Evolutionary conservation across 2,329 filamentous ascomycete species (phyloP), one percentile per base, ranked within the genome.

Genomic region (Sphaerostilbella broomeana): DNA sequence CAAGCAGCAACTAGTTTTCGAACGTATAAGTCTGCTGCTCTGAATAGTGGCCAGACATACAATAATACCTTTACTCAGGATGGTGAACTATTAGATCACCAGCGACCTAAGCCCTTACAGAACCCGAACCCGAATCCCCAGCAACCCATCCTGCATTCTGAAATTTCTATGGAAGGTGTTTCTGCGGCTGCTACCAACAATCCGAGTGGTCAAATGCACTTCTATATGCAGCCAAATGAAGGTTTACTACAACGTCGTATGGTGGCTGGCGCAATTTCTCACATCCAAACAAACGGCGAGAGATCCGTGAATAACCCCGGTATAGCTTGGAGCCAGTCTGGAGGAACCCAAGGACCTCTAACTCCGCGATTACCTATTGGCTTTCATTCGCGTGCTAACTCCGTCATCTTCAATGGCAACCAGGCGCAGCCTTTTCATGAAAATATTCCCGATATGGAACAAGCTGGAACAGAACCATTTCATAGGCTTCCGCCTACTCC

Each of bases 191-290:
- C 41, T 6, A 13, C 11, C 3, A 38, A 20, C n/a, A 11, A 13
- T 10, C 11, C 17, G 17, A n/a, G 19, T 7, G 29, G 31, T 11
- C 32, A 22, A 11, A 13, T 19, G 13, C 27, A 36, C 24, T 36
- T 40, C 31, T 39, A 35, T 32, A 33, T 40, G 31, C 36, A 36
- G 20, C 41, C 36, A n/a, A 32, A 43, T 19, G 33, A 43, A 18
- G 27, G 12, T 8, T 34, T 35, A 19, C 12, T 28, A 6, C 36
- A 30, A 12, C 31, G 16, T 10, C 36, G 19, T 32, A 19, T 31
- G 17, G 21, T n/a, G 18, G 11, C 32, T 12, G 13, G 25, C 16
- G 25, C 13, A n/a, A n/a, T 5, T 7, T 40, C 12, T 19, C 35
- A 20, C n/a, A 18, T 27, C 41, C n/a, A 36, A 11, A 33, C 19